These are phyloP conservation scores for Rossbeevera mucosa DNA, from an alignment of 768 basidiomycete species.

Conservation along the genomic window DNA sequence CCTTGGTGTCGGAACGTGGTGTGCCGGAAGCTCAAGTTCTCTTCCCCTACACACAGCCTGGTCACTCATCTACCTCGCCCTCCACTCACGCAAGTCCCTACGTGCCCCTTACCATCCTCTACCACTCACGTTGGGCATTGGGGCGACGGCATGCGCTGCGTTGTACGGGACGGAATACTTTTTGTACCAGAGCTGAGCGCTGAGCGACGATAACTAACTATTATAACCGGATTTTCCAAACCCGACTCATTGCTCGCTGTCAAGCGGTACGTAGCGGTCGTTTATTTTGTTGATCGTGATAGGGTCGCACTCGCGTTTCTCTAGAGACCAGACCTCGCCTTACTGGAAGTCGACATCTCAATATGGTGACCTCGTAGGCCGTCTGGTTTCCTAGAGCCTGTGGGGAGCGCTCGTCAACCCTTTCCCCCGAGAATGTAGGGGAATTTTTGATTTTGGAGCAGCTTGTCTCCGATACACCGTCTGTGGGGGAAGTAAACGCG, in stretches of 20 bases:
- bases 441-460: neutral
- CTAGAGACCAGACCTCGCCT: no score
- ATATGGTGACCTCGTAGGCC: neutral
- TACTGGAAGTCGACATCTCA: neutral
- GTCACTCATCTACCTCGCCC: constrained; percentile 43
- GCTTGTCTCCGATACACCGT: no score
- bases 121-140: constrained; percentile 32
- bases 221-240: neutral
- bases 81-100: constrained; percentile 35
- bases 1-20: neutral
- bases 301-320: neutral
- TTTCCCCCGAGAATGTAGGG: neutral
- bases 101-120: constrained; percentile 30
- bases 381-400: neutral
- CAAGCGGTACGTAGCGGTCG: neutral
- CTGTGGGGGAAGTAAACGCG: no score
- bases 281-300: neutral
- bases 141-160: constrained; percentile 26
- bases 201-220: neutral
- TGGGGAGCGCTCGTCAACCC: neutral
- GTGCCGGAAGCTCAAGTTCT: neutral
- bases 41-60: constrained; percentile 29
- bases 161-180: constrained; percentile 29
- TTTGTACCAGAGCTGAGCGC: constrained; percentile 23
- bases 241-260: neutral